Percentiles rank a stretch among this genome's conserved stretches.
Conservation (phyloP, 2,329 filamentous ascomycete species). For the Cryphonectria carpinicola region DNA sequence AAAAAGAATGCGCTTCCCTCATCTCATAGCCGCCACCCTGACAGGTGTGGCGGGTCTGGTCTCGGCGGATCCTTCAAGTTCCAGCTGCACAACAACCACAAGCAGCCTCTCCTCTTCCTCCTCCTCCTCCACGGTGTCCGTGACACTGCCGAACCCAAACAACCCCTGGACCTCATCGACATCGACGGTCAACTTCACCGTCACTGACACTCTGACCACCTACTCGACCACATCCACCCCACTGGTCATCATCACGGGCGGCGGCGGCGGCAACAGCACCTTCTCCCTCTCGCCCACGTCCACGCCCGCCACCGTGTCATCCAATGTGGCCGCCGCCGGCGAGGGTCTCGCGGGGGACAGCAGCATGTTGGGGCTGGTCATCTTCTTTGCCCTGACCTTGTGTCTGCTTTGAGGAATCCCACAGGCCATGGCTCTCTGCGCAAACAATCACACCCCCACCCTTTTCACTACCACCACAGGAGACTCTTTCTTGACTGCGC, state of each 20-base stretch:
- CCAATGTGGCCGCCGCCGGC: conserved; percentile 9
- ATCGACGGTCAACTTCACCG: background rate
- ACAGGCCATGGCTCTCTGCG: background rate
- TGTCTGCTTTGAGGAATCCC: conserved; percentile 21
- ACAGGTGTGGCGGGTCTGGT: conserved; percentile 15
- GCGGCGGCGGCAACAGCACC: background rate
- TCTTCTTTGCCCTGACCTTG: conserved; percentile 29
- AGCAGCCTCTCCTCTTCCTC: background rate
- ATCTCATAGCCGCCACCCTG: conserved; percentile 20
- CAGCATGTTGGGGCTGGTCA: conserved; percentile 30
- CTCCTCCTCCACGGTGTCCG: background rate
- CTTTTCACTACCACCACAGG: no score
- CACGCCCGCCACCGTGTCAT: background rate
- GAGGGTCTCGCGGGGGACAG: conserved; percentile 26
- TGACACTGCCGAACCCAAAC: background rate
- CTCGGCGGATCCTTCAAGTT: conserved; percentile 8
- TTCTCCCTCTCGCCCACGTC: background rate
- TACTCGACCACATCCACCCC: background rate
- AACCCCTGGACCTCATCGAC: conserved; percentile 6
- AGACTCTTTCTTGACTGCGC: background rate
- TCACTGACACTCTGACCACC: conserved; percentile 2
- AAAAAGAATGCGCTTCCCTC: conserved; percentile 19
- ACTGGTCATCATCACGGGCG: background rate
- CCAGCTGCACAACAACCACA: conserved; percentile 8
- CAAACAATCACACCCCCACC: background rate